Evolutionary conservation across 139 green algal species (phyloP).

Genomic region (Nannochloris sp.): DNA sequence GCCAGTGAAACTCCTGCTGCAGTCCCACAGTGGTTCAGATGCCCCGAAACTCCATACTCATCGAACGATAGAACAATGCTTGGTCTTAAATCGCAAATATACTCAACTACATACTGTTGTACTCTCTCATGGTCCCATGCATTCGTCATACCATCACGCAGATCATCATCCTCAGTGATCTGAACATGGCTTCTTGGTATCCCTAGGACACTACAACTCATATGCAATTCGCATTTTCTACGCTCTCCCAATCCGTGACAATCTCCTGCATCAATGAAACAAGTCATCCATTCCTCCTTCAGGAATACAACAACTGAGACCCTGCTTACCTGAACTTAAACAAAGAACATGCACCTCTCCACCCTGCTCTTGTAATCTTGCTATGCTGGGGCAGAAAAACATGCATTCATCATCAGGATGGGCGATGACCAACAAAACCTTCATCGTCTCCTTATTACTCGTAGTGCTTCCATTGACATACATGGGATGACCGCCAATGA

Average conservation of each 20-base stretch:
- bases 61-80: conserved; percentile 49
- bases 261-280: conserved; percentile 17
- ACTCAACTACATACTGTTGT: conserved; percentile 15
- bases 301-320: background rate
- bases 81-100: conserved; percentile 1
- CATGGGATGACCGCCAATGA: background rate
- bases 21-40: conserved; percentile 36
- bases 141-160: conserved; percentile 27
- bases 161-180: conserved; percentile 21
- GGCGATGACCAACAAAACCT: conserved; percentile 33
- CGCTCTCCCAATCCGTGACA: conserved; percentile 16
- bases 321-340: conserved; percentile 34
- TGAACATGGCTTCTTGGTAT: conserved; percentile 11
- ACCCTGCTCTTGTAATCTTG: conserved; percentile 1
- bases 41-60: conserved; percentile 34
- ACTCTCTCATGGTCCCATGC: conserved; percentile 12
- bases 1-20: conserved; percentile 5
- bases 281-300: background rate
- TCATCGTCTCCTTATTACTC: background rate
- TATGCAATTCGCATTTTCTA: conserved; percentile 12
- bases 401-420: conserved; percentile 60
- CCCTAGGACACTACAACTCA: conserved; percentile 16
- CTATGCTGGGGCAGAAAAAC: conserved; percentile 50
- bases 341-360: conserved; percentile 33
- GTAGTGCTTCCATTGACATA: background rate